Conservation (phyloP, 163 green algal species). For the Chlorella variabilis region DNA sequence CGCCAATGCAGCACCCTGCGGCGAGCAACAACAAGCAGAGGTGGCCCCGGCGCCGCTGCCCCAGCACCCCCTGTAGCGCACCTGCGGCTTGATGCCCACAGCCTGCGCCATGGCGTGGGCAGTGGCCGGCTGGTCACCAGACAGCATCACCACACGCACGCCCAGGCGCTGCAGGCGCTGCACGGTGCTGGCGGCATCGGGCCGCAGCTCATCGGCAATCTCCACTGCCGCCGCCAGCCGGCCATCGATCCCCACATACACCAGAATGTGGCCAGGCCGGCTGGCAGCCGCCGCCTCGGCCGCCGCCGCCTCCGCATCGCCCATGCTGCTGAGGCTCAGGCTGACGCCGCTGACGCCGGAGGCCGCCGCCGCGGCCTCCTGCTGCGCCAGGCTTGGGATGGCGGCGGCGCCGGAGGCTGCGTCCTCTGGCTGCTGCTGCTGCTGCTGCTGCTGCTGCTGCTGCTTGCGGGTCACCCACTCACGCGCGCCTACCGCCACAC, state of each 20-base stretch:
- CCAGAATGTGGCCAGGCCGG: constrained; percentile 61
- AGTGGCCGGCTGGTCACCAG: constrained; percentile 66
- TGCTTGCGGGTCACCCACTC: constrained; percentile 74
- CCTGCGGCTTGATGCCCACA: constrained; percentile 76
- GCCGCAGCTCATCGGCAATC: constrained; percentile 75
- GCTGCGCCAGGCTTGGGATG: constrained; percentile 30
- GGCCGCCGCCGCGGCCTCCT: background rate
- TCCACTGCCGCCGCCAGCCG: constrained; percentile 63
- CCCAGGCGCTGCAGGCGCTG: constrained; percentile 58
- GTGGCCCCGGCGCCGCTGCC: background rate
- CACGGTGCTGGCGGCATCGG: constrained; percentile 68
- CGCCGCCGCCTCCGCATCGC: background rate
- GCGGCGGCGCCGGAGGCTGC: background rate
- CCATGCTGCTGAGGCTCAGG: constrained; percentile 4
- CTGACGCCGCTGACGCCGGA: background rate
- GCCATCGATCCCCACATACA: constrained; percentile 83
- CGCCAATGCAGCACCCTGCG: no score
- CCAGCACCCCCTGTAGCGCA: background rate
- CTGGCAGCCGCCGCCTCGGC: background rate
- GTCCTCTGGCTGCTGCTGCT: background rate
- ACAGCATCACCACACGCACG: constrained; percentile 82
- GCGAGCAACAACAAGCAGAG: no score
- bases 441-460: background rate
- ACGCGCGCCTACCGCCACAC: constrained; percentile 80
- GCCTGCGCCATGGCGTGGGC: constrained; percentile 74